A percentile compares a stretch with the other conserved stretches of the same genome.
Evolutionary conservation across 805 yeast genomes (phyloP).

Genomic region (Lachancea sp.): DNA sequence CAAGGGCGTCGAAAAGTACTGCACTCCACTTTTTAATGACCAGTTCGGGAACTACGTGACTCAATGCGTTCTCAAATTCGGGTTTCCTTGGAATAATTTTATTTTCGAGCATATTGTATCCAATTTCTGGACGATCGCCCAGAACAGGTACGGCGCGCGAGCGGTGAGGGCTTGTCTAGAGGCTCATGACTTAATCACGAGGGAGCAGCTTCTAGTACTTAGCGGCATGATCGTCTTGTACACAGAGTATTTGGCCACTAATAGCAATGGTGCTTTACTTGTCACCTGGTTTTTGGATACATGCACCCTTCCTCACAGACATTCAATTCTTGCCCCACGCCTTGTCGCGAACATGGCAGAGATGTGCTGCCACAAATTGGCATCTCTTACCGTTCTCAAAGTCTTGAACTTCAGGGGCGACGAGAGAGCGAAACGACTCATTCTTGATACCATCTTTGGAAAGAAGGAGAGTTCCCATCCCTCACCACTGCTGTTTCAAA

Average conservation of each 20-base stretch:
- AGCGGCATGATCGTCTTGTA: constrained; percentile 73
- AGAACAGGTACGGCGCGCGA: constrained; percentile 89
- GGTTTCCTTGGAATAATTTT: constrained; percentile 81
- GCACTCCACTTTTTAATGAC: constrained; percentile 82
- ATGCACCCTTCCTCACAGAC: constrained; percentile 58
- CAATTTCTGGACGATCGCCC: constrained; percentile 72
- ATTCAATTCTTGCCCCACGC: constrained; percentile 54
- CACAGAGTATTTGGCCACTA: constrained; percentile 71
- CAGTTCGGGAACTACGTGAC: constrained; percentile 96
- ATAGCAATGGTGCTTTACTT: constrained; percentile 81
- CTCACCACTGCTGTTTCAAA: constrained; percentile 45
- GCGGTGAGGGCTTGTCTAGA: constrained; percentile 92
- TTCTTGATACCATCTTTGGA: constrained; percentile 65
- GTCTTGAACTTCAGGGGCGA: constrained; percentile 66
- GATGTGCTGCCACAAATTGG: constrained; percentile 75
- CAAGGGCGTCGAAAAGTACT: constrained; percentile 66
- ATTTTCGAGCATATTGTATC: constrained; percentile 77
- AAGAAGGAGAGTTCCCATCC: constrained; percentile 35
- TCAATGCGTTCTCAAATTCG: constrained; percentile 89
- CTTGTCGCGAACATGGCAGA: constrained; percentile 55
- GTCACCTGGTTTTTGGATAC: constrained; percentile 95
- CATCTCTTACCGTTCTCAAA: constrained; percentile 75
- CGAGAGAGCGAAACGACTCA: constrained; percentile 48
- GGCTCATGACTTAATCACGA: constrained; percentile 53
- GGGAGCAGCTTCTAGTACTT: constrained; percentile 63